Conservation (phyloP, 192 early-diverging fungal genomes). For the Coemansia sp. region DNA sequence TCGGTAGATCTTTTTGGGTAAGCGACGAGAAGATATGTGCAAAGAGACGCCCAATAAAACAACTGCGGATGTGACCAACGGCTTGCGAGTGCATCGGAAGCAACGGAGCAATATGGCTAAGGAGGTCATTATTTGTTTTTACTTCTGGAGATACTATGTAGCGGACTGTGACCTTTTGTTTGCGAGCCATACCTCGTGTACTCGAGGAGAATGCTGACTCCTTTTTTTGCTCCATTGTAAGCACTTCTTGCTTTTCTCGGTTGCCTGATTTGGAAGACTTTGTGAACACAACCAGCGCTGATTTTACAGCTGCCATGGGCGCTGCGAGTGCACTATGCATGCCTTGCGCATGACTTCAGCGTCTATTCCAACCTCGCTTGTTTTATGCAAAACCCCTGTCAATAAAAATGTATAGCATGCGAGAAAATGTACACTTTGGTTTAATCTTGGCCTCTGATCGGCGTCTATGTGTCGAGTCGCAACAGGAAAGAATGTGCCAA, state of each 20-base stretch:
- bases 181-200: not conserved
- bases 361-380: slow-evolving; percentile 20
- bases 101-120: not conserved
- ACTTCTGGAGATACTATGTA: no score
- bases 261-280: slow-evolving; percentile 9
- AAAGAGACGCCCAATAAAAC: no score
- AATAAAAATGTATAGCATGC: no score
- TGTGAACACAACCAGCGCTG: not conserved
- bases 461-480: no score
- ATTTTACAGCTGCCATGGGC: not conserved
- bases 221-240: not conserved
- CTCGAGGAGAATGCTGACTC: not conserved
- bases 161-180: not conserved
- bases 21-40: not conserved
- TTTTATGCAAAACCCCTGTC: no score
- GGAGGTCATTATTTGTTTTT: not conserved
- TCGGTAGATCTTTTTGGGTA: not conserved
- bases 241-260: slow-evolving; percentile 3
- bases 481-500: no score
- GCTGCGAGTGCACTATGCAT: slow-evolving; percentile 5
- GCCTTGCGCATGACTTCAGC: slow-evolving; percentile 17
- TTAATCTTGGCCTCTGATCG: no score
- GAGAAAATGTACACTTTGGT: no score
- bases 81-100: no score
- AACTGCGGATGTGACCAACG: not conserved